Evolutionary conservation across 345 rosid species (phyloP).

Genomic region (Zanthoxylum bungeanum): DNA sequence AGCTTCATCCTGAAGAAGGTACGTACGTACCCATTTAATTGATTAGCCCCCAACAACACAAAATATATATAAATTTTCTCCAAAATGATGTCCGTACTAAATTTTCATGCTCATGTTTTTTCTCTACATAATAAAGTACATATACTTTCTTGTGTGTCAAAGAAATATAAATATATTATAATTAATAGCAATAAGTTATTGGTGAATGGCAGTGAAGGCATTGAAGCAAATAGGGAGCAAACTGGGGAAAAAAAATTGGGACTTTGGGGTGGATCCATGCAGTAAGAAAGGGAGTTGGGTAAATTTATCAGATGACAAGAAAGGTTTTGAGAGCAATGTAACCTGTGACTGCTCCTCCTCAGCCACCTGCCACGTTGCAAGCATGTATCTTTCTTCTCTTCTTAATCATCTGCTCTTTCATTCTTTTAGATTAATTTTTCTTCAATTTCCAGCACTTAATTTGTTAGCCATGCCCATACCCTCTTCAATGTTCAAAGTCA

Average conservation of each 20-base stretch:
- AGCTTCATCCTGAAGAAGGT: conserved; percentile 26
- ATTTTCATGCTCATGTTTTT: too few relatives aligned
- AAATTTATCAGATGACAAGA: conserved; percentile 10
- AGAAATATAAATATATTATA: too few relatives aligned
- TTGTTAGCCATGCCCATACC: too few relatives aligned
- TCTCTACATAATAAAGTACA: too few relatives aligned
- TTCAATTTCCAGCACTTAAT: too few relatives aligned
- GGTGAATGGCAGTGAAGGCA: conserved; percentile 45
- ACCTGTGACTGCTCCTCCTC: conserved; percentile 54
- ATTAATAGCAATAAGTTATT: not conserved
- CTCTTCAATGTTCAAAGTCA: too few relatives aligned
- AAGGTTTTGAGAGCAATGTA: conserved; percentile 51
- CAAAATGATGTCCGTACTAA: too few relatives aligned
- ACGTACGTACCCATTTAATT: not conserved
- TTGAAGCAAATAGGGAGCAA: conserved; percentile 58
- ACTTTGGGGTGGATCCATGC: conserved; percentile 71
- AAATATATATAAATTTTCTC: not conserved
- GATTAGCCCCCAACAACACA: not conserved
- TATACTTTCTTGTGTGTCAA: too few relatives aligned
- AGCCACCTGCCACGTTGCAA: conserved; percentile 61
- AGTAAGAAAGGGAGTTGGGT: conserved; percentile 66
- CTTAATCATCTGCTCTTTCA: not conserved
- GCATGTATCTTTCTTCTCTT: conserved; percentile 42
- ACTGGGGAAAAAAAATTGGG: conserved; percentile 73
- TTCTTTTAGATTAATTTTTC: too few relatives aligned